Evolutionary conservation across 2,329 filamentous ascomycete genomes (phyloP), one percentile per base, ranked within the genome.

Genomic region (Cladosporium sp.): DNA sequence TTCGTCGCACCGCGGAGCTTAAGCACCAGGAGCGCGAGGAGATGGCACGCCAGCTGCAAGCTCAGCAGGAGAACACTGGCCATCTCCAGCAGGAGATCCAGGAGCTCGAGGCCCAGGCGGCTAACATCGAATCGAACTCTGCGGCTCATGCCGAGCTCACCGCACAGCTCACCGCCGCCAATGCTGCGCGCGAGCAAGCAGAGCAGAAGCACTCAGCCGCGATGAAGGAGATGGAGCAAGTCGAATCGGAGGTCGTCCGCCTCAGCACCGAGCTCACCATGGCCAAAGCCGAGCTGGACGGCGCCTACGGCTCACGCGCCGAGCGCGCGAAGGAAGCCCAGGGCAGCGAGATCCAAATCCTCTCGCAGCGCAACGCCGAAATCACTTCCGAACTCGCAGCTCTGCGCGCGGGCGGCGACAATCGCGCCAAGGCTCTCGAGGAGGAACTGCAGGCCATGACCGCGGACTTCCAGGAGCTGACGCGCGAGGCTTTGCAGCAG

Each of bases 271-370:
- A 97, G 73, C 79, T 97, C 40, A 95, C 92, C n/a, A 85, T 97
- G 60, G 89, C 87, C 22, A 82, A 84, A 64, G 89, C 91, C 49
- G 92, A 97, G 69, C 87, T 97, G 22, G 93, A 95, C 62, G 89
- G 89, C 57, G 95, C 95, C 66, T 96, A 97, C 66, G 93, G 93
- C 38, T 81, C 78, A n/a, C 77, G 84, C 48, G 79, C 82, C 9
- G 77, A 87, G 65, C 80, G 85, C 32, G 83, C 83, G 10, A 84
- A 82, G n/a, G 82, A 85, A 65, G 78, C 75, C 51, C 80, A 85
- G 62, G 73, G 85, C 19, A 80, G 83, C 54, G 77, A 81, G 58
- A 67, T 80, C 32, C 74, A 75, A 13, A 61, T 60, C 9, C 64
- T 64, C 14, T 53, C 51, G 31, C 62, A 46, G 57, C 70, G 70